Evolutionary conservation across 139 green algal genomes (phyloP), one percentile per base, ranked within the genome.

Genomic region (Chlorella sp.): DNA sequence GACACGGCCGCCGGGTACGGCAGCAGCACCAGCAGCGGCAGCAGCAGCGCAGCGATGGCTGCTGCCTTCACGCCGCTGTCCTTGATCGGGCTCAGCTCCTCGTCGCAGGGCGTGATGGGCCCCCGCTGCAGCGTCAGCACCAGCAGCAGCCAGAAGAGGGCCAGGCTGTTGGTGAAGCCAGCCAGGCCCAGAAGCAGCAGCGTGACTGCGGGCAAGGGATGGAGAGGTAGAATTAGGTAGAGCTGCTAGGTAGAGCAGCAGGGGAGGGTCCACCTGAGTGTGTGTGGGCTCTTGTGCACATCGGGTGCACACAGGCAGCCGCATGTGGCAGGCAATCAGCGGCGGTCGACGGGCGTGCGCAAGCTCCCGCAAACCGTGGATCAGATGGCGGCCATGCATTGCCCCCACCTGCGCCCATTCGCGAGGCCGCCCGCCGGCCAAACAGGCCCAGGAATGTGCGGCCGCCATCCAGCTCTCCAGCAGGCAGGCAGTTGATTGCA

Each of bases 131-230:
- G 82, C 16, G 92, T 92, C 76, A 96, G 76, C 75, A 96, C 86
- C 67, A 96, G 78, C 51, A 95, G 84, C n/a, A 97, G 75, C 94
- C 94, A 97, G 86, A 94, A 96, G 51, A 96, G 90, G 14, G 91
- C 81, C 41, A 97, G 87, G 30, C 89, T 85, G 86, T 93, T 92
- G 34, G 73, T 69, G 65, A 95, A 89, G 69, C 88, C 90, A 38
- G 72, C 72, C 28, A 96, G 86, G 70, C 89, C 91, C 80, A 97
- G 88, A 19, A 88, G 84, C 3, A 92, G 84, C 34, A 88, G 90
- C 0, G 91, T 90, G 48, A 94, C 83, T 58, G 72, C 70, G 19
- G 9, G 38, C 38, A 22, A 3, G 19, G 5, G 24, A 14, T 3
- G 20, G 36, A 43, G 34, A 36, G 36, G n/a, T 8, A 24, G 67